Base-by-base conservation (phyloP, 1,139 yeast species). In the Nakaseomyces bracarensis region DNA sequence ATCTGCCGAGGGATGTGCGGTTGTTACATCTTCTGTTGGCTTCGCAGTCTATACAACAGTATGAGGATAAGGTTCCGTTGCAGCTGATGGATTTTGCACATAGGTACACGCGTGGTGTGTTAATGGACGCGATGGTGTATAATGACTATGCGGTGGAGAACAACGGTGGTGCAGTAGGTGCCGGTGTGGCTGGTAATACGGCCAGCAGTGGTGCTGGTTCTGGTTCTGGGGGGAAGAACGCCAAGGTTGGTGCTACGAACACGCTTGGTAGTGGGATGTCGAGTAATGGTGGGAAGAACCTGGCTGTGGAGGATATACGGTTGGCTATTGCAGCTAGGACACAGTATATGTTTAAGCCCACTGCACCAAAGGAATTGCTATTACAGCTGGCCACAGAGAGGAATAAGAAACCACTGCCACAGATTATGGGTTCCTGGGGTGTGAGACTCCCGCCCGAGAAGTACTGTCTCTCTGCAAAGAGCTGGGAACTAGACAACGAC, bases 81-180 rank as follows among this genome's bases (percentile, higher is more conserved):
- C 97, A 89, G 61, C 70, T 91, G 49, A 85, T 91, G 95, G 97
- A 91, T 62, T 91, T 91, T 68, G 97, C 97, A 11, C 85, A 85
- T 62, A 63, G 77, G 52, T 91, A 91, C 67, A 86, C 98, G 10
- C 74, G 81, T 29, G 81, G 89, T 3, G 83, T 91, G 7, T 67
- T 91, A 46, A 84, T 82, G 54, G 98, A 91, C 62, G 96, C 98
- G 0, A 72, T 84, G 42, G 70, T 83, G 4, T 91, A 89, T 62
- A 82, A 80, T 49, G 98, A 91, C 59, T 95, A 91, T 53, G 77
- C 85, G 10, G 74, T 70, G 27, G 60, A 65, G 39, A 55, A 68
- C 27, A 53, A 64, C 2, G 60, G 58, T 44, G 69, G 69, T 0
- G 63, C 65, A 1, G 60, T 63, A 41, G 66, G 72, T 5, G n/a